Base-by-base conservation (phyloP, 352 stramenopile genomes). In the Globisporangium recalcitrans region DNA sequence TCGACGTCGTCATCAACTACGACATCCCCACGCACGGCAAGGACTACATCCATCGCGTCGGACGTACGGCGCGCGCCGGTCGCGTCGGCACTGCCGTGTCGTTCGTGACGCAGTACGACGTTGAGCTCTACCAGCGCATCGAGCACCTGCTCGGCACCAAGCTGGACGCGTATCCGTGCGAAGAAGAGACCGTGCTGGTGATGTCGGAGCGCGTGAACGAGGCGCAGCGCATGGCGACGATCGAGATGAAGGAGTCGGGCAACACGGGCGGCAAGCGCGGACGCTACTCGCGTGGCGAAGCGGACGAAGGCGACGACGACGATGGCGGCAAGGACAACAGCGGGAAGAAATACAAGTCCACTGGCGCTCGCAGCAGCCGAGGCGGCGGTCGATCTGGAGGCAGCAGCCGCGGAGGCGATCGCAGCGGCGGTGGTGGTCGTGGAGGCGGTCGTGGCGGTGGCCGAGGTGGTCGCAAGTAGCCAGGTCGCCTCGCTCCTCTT, bases 41-140 rank as follows among this genome's bases (percentile, higher is more conserved):
- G 73, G 96, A 99, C 74, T 99, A 99, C 76, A 98, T 99, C 67
- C 97, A 99, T 72, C 84, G 98, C 34, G 97, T 99, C 2, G 98
- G 98, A 21, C 87, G 98, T 58, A 99, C 98, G 5, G 98, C 97
- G 5, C 85, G 98, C 70, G 97, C 97, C 36, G 98, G 98, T 44
- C 77, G 91, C 49, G 90, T 91, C 16, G 98, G 98, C 42, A 84
- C 91, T 19, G 92, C 97, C 0, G 88, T 99, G 62, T 98, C 95
- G 19, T 97, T 99, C 68, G 97, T 99, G 3, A 99, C 98, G 47
- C 97, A 99, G 80, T 96, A 98, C 77, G 97, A 99, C 75, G 93
- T 99, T 1, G 97, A 99, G 82, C 77, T 99, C 29, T 99, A 98
- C 81, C 97, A 99, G 73, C 85, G 96, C 36, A 93, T 99, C 51